These are phyloP conservation scores for Hevea brasiliensis DNA, from an alignment of 345 rosid species.

Conservation along the genomic window DNA sequence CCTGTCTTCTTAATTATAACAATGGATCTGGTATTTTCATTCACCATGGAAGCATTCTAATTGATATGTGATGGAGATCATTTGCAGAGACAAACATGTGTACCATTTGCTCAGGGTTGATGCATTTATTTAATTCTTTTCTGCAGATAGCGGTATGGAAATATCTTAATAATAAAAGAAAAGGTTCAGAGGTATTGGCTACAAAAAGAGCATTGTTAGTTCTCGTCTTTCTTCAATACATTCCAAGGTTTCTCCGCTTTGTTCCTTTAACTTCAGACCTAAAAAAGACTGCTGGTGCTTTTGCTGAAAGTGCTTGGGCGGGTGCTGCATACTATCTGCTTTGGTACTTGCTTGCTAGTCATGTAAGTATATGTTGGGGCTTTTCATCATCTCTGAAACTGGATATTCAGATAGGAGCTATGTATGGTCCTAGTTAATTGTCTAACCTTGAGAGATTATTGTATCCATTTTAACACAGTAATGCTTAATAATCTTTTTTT, in stretches of 20 bases:
- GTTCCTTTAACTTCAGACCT: conserved; percentile 76
- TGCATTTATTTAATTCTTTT: not conserved
- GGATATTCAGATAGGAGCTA: not conserved
- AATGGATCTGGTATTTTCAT: no score
- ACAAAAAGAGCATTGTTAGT: conserved; percentile 57
- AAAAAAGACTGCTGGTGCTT: conserved; percentile 77
- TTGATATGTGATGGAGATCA: no score
- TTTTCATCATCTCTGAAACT: not conserved
- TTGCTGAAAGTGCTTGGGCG: conserved; percentile 80
- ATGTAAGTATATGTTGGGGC: conserved; percentile 47
- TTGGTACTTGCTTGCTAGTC: conserved; percentile 88
- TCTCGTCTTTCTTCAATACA: conserved; percentile 66
- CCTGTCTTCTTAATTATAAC: no score
- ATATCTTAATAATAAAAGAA: conserved; percentile 46
- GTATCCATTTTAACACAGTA: not conserved
- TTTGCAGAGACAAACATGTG: no score
- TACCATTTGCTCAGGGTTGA: not conserved
- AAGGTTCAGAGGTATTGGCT: conserved; percentile 58
- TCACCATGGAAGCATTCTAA: no score
- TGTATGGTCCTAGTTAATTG: no score
- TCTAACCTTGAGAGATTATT: no score
- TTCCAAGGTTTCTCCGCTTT: conserved; percentile 74
- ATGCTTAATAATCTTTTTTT: not conserved
- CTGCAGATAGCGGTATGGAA: conserved; percentile 71
- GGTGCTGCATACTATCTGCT: conserved; percentile 88